phyloP scores from a whole-genome alignment of 2,329 filamentous ascomycete species.

The Botrytis fabae region DNA sequence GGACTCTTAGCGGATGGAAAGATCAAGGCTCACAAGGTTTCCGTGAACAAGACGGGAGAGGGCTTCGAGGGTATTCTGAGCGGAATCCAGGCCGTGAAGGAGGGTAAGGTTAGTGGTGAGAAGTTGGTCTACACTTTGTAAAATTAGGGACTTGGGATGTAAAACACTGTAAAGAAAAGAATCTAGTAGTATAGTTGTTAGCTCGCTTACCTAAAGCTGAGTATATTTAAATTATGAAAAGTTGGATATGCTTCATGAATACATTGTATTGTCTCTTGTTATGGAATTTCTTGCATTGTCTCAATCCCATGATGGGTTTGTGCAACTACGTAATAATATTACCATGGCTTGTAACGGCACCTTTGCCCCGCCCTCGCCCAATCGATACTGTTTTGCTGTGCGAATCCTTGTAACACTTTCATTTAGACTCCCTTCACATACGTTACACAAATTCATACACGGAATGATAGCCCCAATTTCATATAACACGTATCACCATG shows the following conservation, averaged over 20 bases:
- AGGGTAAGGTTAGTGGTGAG: constrained; percentile 43
- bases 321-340: neutral
- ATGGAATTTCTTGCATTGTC: neutral
- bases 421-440: too few relatives aligned
- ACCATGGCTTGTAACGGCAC: neutral
- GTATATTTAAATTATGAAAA: neutral
- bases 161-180: too few relatives aligned
- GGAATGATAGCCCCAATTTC: neutral
- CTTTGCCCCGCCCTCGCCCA: neutral
- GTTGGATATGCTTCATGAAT: neutral
- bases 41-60: constrained; percentile 37
- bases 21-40: constrained; percentile 42
- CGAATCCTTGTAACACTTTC: neutral
- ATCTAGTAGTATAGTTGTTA: neutral
- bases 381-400: neutral
- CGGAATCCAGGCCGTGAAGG: constrained; percentile 36
- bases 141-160: neutral
- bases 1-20: constrained; percentile 43
- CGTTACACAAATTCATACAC: neutral
- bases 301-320: neutral
- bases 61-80: constrained; percentile 37
- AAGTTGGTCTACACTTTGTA: constrained; percentile 50
- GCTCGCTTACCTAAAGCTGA: neutral
- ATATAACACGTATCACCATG: neutral
- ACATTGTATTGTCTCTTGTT: neutral